phyloP scores from a whole-genome alignment of 345 rosid genomes.

The Mangifera indica region DNA sequence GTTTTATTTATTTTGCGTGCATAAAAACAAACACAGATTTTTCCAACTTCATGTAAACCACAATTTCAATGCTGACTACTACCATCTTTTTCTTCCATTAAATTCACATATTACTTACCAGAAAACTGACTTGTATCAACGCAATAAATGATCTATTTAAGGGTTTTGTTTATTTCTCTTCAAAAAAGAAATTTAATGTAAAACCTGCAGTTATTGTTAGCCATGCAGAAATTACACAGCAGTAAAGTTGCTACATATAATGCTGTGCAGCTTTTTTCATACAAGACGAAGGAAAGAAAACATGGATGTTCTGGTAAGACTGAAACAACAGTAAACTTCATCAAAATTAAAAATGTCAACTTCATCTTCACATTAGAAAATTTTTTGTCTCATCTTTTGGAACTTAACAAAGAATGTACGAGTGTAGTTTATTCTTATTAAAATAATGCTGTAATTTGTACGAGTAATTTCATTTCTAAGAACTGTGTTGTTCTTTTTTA shows the following conservation, averaged over 20 bases:
- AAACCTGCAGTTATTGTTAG: no score
- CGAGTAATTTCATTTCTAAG: background rate
- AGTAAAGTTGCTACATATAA: background rate
- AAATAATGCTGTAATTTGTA: constrained; percentile 12
- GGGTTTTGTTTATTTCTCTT: no score
- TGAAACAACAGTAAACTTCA: background rate
- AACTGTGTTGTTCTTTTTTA: background rate
- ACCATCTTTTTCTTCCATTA: no score
- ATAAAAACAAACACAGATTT: background rate
- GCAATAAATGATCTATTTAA: no score
- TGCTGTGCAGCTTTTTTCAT: background rate
- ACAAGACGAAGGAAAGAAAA: background rate
- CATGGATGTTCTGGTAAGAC: constrained; percentile 1
- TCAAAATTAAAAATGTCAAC: background rate
- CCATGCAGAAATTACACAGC: background rate
- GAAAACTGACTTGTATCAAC: no score
- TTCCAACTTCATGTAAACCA: no score
- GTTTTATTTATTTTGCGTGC: background rate
- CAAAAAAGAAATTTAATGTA: no score
- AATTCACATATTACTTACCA: no score
- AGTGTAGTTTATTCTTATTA: background rate
- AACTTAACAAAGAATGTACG: background rate
- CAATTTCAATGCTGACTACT: no score
- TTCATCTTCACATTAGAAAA: background rate
- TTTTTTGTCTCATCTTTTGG: constrained; percentile 5